Percentiles rank a stretch among this genome's conserved stretches.
These are phyloP conservation scores for Aeschynomene evenia DNA, from an alignment of 306 rosid species.

Conservation along the genomic window DNA sequence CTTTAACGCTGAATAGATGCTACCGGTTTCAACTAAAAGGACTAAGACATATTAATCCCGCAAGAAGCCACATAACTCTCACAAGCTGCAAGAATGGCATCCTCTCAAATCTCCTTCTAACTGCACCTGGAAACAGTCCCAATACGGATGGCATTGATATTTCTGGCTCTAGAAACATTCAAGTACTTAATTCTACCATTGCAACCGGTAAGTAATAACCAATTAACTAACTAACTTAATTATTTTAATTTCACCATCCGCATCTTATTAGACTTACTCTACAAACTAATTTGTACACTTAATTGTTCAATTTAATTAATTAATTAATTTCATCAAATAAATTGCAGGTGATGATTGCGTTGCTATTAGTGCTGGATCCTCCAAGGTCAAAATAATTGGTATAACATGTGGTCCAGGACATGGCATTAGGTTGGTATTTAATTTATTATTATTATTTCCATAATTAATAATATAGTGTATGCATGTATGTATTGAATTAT, in stretches of 20 bases:
- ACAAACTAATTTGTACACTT: too few species aligned
- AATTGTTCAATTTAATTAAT: too few species aligned
- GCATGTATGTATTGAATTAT: background rate
- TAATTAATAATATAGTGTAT: too few species aligned
- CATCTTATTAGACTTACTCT: too few species aligned
- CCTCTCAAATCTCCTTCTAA: constrained; percentile 33
- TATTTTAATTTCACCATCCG: too few species aligned
- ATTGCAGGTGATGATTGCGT: constrained; percentile 52
- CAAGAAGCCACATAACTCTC: constrained; percentile 53
- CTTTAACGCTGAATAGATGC: constrained; percentile 47
- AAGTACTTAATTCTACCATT: constrained; percentile 41
- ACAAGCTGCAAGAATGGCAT: constrained; percentile 35
- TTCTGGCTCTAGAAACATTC: constrained; percentile 39
- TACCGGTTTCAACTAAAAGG: constrained; percentile 37
- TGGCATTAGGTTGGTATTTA: constrained; percentile 48
- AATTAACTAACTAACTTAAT: too few species aligned
- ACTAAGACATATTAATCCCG: constrained; percentile 37
- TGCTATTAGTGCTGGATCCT: constrained; percentile 54
- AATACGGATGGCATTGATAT: constrained; percentile 59
- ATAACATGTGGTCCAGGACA: constrained; percentile 61
- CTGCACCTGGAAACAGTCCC: constrained; percentile 52
- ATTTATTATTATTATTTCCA: background rate
- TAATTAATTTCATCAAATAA: background rate
- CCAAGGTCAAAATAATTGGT: constrained; percentile 29
- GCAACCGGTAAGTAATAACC: constrained; percentile 44